Evolutionary conservation across 495 filamentous ascomycete genomes (phyloP).

Genomic region (Astrothelium subdiscretum): DNA sequence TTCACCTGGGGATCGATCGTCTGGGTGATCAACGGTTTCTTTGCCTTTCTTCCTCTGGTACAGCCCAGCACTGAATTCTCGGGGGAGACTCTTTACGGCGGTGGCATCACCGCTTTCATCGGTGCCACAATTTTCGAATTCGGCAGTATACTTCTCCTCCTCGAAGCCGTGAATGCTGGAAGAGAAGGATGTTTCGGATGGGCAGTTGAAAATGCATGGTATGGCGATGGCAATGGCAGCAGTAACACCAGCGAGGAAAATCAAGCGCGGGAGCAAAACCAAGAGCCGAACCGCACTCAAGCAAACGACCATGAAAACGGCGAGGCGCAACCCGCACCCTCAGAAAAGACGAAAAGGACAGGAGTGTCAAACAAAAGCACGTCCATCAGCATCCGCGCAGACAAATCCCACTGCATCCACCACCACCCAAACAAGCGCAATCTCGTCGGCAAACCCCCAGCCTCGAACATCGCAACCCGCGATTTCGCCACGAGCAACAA

Average conservation of each 20-base stretch:
- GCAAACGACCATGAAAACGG: neutral
- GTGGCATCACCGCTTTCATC: conserved; percentile 55
- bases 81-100: conserved; percentile 38
- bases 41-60: conserved; percentile 50
- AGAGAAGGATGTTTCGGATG: conserved; percentile 58
- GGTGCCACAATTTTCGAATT: conserved; percentile 61
- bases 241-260: neutral
- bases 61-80: conserved; percentile 43
- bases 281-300: neutral
- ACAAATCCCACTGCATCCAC: conserved; percentile 38
- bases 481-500: conserved; percentile 1
- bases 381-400: conserved; percentile 44
- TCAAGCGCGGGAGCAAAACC: neutral
- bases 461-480: neutral
- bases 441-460: conserved; percentile 27
- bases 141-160: conserved; percentile 50
- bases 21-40: conserved; percentile 61
- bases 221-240: neutral
- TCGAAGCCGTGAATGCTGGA: conserved; percentile 61
- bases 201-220: conserved; percentile 40
- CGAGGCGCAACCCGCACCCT: neutral
- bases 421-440: conserved; percentile 44
- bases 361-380: neutral
- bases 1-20: conserved; percentile 55
- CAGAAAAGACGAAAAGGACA: neutral